These are phyloP conservation scores for Hygrophorus pudorinus DNA, from an alignment of 768 basidiomycete species.

Conservation along the genomic window DNA sequence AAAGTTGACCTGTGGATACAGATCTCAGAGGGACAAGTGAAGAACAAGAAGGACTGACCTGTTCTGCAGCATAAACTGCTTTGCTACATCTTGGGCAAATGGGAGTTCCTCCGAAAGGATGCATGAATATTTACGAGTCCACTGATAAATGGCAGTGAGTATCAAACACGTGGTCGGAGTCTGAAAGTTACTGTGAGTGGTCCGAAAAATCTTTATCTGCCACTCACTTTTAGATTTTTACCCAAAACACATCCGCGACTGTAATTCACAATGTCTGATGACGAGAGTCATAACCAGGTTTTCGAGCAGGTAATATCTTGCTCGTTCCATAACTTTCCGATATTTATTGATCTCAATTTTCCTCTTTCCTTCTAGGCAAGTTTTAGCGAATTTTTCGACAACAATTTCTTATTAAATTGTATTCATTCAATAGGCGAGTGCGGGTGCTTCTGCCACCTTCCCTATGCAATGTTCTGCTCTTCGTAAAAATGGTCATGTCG, in stretches of 20 bases:
- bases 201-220: constrained; percentile 3
- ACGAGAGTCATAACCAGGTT: constrained; percentile 77
- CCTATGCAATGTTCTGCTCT: constrained; percentile 97
- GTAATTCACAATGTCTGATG: constrained; percentile 68
- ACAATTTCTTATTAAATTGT: not conserved
- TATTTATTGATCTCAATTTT: too few species aligned
- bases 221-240: constrained; percentile 10
- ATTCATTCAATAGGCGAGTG: constrained; percentile 37
- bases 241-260: constrained; percentile 16
- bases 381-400: not conserved
- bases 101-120: constrained; percentile 63
- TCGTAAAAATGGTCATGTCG: constrained; percentile 86
- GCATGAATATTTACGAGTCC: constrained; percentile 30
- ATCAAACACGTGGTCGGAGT: constrained; percentile 15
- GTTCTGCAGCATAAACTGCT: constrained; percentile 81
- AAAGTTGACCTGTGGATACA: constrained; percentile 4
- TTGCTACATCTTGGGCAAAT: constrained; percentile 67
- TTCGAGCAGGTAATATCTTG: constrained; percentile 59
- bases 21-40: constrained; percentile 2
- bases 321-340: not conserved
- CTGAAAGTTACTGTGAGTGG: constrained; percentile 27
- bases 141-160: not conserved
- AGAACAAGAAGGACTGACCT: constrained; percentile 34
- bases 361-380: too few species aligned
- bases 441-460: constrained; percentile 71